Conservation (phyloP, 1,139 yeast genomes). For the Saccharomyces hybrid region DNA sequence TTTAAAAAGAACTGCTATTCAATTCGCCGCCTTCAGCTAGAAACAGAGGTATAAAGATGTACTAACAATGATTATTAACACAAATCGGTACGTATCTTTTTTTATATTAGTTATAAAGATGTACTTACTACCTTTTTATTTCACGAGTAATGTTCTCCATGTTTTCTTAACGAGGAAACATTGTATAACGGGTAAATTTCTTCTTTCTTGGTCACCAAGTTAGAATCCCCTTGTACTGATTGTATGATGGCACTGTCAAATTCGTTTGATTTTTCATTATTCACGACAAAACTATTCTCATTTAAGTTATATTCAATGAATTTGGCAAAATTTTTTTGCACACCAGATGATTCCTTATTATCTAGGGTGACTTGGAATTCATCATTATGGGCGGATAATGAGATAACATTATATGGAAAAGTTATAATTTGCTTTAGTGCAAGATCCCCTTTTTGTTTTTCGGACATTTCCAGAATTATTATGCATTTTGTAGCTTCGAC, state of each 20-base stretch:
- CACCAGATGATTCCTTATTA: constrained; percentile 26
- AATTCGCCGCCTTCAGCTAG: constrained; percentile 30
- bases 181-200: constrained; percentile 61
- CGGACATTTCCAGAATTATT: constrained; percentile 36
- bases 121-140: neutral
- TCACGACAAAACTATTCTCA: constrained; percentile 35
- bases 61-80: neutral
- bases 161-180: constrained; percentile 61
- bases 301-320: constrained; percentile 30
- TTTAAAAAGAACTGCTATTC: constrained; percentile 26
- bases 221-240: constrained; percentile 19
- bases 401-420: constrained; percentile 31
- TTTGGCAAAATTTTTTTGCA: constrained; percentile 27
- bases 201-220: constrained; percentile 30
- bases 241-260: constrained; percentile 16
- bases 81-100: neutral
- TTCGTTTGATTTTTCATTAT: constrained; percentile 12
- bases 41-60: neutral
- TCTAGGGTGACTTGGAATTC: constrained; percentile 44
- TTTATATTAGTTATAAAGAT: neutral
- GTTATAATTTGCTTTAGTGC: constrained; percentile 31
- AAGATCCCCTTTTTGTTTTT: constrained; percentile 27
- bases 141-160: constrained; percentile 59
- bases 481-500: constrained; percentile 53
- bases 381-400: constrained; percentile 30